Conservation (phyloP, 1,139 yeast species). For the Hanseniaspora sp. region DNA sequence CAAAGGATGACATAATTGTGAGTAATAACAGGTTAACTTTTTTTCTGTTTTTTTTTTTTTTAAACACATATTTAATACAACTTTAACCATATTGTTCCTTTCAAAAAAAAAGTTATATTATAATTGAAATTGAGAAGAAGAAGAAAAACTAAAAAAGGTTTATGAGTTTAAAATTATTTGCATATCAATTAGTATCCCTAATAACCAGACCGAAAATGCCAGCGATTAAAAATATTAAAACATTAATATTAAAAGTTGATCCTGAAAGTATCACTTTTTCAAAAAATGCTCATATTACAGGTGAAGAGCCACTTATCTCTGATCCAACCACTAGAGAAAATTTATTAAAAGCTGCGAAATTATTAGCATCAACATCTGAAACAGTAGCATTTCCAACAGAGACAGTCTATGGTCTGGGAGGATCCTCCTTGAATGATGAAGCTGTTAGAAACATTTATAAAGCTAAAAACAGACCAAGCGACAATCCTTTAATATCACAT, state of each 20-base stretch:
- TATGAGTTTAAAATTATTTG: neutral
- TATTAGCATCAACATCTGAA: conserved; percentile 40
- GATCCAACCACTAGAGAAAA: conserved; percentile 43
- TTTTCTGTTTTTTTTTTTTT: too few relatives aligned
- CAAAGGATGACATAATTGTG: too few relatives aligned
- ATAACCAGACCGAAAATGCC: neutral
- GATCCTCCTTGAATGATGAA: conserved; percentile 63
- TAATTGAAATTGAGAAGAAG: too few relatives aligned
- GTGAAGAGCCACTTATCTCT: conserved; percentile 35
- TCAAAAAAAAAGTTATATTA: too few relatives aligned
- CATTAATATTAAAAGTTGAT: conserved; percentile 39
- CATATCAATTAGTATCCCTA: neutral
- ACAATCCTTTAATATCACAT: conserved; percentile 86
- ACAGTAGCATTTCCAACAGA: conserved; percentile 94
- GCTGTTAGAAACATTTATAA: conserved; percentile 65
- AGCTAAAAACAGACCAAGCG: conserved; percentile 90
- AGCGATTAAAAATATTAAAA: conserved; percentile 24
- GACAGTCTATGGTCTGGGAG: conserved; percentile 93
- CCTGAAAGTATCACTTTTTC: conserved; percentile 35
- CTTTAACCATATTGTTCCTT: too few relatives aligned
- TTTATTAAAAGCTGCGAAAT: conserved; percentile 47
- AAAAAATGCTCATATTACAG: conserved; percentile 28
- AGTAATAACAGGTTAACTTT: too few relatives aligned
- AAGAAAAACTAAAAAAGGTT: neutral
- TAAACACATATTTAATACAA: too few relatives aligned